phyloP scores from a whole-genome alignment of 2,329 filamentous ascomycete species.

The Aspergillus ochraceus region DNA sequence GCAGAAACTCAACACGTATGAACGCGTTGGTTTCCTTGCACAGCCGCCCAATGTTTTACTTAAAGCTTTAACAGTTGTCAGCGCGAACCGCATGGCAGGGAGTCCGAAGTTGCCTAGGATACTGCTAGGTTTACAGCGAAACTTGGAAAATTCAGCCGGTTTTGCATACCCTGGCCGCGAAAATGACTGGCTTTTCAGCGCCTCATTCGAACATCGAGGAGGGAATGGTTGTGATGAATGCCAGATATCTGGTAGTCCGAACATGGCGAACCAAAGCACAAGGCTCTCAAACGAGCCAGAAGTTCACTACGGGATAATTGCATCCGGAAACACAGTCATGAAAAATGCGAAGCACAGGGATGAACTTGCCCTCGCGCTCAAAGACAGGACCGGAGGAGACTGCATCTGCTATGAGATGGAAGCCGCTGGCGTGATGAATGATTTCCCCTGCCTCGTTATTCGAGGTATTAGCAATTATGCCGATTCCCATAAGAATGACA shows the following conservation, averaged over 20 bases:
- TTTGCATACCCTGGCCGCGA: not conserved
- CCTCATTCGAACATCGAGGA: not conserved
- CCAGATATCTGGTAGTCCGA: not conserved
- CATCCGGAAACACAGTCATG: slow-evolving; percentile 2
- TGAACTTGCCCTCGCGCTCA: not conserved
- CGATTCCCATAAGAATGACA: slow-evolving; percentile 12
- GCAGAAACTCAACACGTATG: not conserved
- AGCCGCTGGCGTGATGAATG: not conserved
- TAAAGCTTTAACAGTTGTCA: not conserved
- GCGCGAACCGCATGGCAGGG: not conserved
- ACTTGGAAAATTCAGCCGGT: not conserved
- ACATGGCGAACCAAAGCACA: not conserved
- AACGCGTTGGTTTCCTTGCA: not conserved
- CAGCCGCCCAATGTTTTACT: not conserved
- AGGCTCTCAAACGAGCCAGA: not conserved
- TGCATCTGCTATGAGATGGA: not conserved
- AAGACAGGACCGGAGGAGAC: not conserved
- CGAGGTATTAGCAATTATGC: slow-evolving; percentile 11
- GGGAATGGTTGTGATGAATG: not conserved
- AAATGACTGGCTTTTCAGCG: not conserved
- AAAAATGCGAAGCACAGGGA: not conserved
- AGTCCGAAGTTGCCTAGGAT: not conserved
- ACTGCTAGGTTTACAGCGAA: not conserved
- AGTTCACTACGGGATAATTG: not conserved
- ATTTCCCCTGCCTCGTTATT: slow-evolving; percentile 4